Evolutionary conservation across 2,329 filamentous ascomycete species (phyloP), one percentile per base, ranked within the genome.

Genomic region (Delphinella strobiligena): DNA sequence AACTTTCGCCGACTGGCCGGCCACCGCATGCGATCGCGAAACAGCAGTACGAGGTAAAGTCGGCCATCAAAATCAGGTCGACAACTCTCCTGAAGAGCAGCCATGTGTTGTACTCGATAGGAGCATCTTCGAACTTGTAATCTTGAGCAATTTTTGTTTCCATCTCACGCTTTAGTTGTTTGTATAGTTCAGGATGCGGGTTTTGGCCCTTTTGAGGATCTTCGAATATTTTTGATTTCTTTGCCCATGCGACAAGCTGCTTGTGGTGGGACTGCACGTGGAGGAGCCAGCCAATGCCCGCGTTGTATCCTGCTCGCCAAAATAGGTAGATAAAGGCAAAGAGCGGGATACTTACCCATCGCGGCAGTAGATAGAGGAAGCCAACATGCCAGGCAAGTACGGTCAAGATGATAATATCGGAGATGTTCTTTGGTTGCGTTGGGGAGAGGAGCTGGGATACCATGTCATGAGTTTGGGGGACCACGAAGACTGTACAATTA

Each of bases 31-130:
- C 83, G 51, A 93, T 76, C 50, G 91, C 89, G 66, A 96, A 98
- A 42, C 95, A 76, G 61, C 85, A 91, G 70, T 96, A 98, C 36
- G 89, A 94, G 47, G 83, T 80, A 61, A 98, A 98, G 66, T 98
- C 91, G 70, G 88, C 95, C 87, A 98, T 94, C 56, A 98, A 70
- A 58, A 96, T 95, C 59, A 98, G 67, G 66, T 98, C 91, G 56
- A 96, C 91, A 22, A 96, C 75, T 52, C 91, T 80, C 51, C 91
- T 81, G 67, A 98, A 98, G 50, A 95, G 77, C 41, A 98, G 74
- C 91, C 91, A 98, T 31, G 91, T 94, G 66, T 98, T 98, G 74
- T 96, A 98, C 72, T 98, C 91, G 60, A 96, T 71, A 12, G 91
- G 91, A 0, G 89, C 89, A 51, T 83, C 75, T 52, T 93, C 88